A percentile compares a stretch with the other conserved stretches of the same genome.
Evolutionary conservation across 108 stramenopile species (phyloP).

Genomic region (Epipyxis sp.): DNA sequence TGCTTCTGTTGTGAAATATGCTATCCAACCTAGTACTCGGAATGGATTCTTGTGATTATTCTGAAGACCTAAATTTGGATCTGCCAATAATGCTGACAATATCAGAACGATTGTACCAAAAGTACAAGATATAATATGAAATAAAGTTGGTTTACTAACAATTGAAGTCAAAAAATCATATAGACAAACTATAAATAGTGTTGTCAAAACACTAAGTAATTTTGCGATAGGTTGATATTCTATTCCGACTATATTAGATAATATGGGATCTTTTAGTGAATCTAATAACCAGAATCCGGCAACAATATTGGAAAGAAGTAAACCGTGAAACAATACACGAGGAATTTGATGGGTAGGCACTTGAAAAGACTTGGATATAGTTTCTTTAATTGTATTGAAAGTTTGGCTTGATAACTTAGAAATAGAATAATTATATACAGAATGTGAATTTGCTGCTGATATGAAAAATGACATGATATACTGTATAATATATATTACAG

Average conservation of each 20-base stretch:
- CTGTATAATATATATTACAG: too few relatives aligned
- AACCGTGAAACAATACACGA: constrained; percentile 5
- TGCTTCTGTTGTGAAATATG: constrained; percentile 86
- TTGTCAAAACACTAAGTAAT: constrained; percentile 84
- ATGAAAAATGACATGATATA: too few relatives aligned
- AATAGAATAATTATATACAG: too few relatives aligned
- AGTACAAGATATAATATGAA: constrained; percentile 2
- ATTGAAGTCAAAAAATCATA: constrained; percentile 53
- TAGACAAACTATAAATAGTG: constrained; percentile 65
- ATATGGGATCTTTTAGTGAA: constrained; percentile 84
- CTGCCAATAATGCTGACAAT: constrained; percentile 1
- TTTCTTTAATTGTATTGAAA: background rate
- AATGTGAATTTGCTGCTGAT: too few relatives aligned
- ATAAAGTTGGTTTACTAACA: background rate
- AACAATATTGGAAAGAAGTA: constrained; percentile 70
- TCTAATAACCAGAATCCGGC: constrained; percentile 94
- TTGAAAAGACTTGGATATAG: background rate
- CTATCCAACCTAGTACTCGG: constrained; percentile 62
- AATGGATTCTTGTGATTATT: background rate
- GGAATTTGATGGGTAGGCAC: background rate
- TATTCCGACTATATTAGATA: constrained; percentile 82
- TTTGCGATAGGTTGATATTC: constrained; percentile 86
- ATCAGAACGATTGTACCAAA: constrained; percentile 3
- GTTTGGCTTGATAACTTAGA: background rate
- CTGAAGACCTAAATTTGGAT: background rate